These are phyloP conservation scores for Aspergillus pseudoglaucus DNA, from an alignment of 2,329 filamentous ascomycete species.

Conservation along the genomic window DNA sequence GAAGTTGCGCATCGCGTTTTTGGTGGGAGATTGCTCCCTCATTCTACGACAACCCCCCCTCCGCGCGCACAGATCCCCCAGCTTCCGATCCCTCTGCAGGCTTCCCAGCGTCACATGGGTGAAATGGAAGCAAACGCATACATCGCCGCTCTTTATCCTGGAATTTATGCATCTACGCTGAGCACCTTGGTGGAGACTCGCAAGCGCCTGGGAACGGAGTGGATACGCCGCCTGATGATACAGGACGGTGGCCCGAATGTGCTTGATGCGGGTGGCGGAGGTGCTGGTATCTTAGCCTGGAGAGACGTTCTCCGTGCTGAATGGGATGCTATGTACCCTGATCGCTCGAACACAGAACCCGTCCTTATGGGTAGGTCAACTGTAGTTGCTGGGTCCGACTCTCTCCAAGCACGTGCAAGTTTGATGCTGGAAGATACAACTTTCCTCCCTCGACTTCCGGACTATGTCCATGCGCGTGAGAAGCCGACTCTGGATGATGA, in stretches of 20 bases:
- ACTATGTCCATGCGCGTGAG: constrained; percentile 63
- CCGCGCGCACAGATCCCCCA: constrained; percentile 46
- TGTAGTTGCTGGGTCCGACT: constrained; percentile 69
- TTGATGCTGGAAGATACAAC: constrained; percentile 78
- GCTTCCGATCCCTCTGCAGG: constrained; percentile 52
- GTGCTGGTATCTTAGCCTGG: constrained; percentile 57
- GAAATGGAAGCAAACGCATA: constrained; percentile 57
- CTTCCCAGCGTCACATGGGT: constrained; percentile 51
- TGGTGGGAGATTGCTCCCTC: constrained; percentile 68
- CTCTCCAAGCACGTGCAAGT: constrained; percentile 68
- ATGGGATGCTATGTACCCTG: constrained; percentile 62
- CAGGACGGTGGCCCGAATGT: constrained; percentile 53
- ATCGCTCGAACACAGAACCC: constrained; percentile 33
- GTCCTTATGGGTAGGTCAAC: constrained; percentile 62
- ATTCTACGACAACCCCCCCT: constrained; percentile 65
- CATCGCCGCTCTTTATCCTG: constrained; percentile 54
- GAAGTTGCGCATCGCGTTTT: constrained; percentile 67
- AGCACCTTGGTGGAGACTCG: constrained; percentile 54
- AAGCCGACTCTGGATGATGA: constrained; percentile 54
- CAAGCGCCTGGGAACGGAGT: constrained; percentile 52
- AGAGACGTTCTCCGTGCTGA: constrained; percentile 71
- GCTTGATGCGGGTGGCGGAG: constrained; percentile 56
- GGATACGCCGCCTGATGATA: constrained; percentile 51
- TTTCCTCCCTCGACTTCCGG: constrained; percentile 85
- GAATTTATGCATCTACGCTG: constrained; percentile 53